A percentile compares a stretch with the other conserved stretches of the same genome.
Conservation (phyloP, 176 grass and related monocot genomes). For the Carex kokanica region DNA sequence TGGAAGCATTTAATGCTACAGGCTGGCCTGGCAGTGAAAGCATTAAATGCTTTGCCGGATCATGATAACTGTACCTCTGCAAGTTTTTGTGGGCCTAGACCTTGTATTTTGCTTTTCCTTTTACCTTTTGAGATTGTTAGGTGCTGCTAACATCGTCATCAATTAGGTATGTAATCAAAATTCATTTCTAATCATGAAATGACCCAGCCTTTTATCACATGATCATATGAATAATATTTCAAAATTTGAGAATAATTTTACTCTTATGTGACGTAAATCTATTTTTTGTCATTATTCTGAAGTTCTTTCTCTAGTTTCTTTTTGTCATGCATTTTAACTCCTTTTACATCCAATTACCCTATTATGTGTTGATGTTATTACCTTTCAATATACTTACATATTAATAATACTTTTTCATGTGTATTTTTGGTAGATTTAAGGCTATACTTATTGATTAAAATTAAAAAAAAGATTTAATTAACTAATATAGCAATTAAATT, state of each 20-base stretch:
- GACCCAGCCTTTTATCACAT: background rate
- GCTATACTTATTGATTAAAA: background rate
- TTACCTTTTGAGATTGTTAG: background rate
- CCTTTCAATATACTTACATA: background rate
- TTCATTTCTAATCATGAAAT: slow-evolving; percentile 10
- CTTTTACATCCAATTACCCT: background rate
- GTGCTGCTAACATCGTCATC: background rate
- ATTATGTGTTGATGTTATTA: background rate
- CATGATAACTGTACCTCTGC: slow-evolving; percentile 14
- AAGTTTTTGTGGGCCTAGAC: slow-evolving; percentile 15
- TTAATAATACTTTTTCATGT: background rate
- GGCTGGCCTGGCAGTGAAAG: slow-evolving; percentile 15
- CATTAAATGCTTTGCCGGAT: slow-evolving; percentile 31
- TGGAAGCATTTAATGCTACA: slow-evolving; percentile 25
- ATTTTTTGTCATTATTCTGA: background rate
- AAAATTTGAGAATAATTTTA: background rate
- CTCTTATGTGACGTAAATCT: background rate
- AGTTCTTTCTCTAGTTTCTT: background rate
- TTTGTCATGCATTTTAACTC: background rate
- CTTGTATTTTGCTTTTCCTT: background rate
- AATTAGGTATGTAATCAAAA: slow-evolving; percentile 3
- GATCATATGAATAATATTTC: background rate
- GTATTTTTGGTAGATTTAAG: background rate
- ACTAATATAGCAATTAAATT: background rate
- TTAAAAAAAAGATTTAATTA: background rate